Percentiles rank a stretch among this genome's conserved stretches.
Conservation (phyloP, 768 basidiomycete genomes). For the Lanmaoa pseudosensibilis region DNA sequence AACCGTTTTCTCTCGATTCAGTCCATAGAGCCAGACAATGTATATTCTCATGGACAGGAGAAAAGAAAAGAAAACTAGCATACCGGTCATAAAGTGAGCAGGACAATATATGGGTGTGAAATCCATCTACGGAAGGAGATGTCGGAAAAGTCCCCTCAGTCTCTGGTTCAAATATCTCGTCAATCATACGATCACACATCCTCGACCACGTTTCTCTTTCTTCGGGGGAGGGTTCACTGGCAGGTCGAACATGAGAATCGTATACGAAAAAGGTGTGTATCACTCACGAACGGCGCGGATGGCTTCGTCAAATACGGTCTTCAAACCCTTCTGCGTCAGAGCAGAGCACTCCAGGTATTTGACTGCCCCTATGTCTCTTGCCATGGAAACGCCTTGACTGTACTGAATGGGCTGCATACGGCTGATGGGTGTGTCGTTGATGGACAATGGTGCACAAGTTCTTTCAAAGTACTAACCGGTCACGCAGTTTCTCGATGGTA, state of each 20-base stretch:
- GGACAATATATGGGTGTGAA: slow-evolving; percentile 67
- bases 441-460: slow-evolving; percentile 6
- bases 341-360: slow-evolving; percentile 97
- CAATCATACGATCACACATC: slow-evolving; percentile 74
- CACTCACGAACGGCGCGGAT: slow-evolving; percentile 92
- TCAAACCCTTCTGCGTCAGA: slow-evolving; percentile 95
- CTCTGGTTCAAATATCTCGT: slow-evolving; percentile 22
- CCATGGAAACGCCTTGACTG: slow-evolving; percentile 86
- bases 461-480: slow-evolving; percentile 56
- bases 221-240: slow-evolving; percentile 76
- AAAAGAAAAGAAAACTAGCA: slow-evolving; percentile 37
- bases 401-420: slow-evolving; percentile 96
- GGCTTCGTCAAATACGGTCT: slow-evolving; percentile 99
- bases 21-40: slow-evolving; percentile 33
- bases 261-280: neutral
- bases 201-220: slow-evolving; percentile 47
- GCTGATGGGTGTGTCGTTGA: slow-evolving; percentile 38
- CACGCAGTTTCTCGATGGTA: slow-evolving; percentile 90
- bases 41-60: slow-evolving; percentile 36
- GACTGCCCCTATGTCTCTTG: slow-evolving; percentile 91
- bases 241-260: slow-evolving; percentile 7
- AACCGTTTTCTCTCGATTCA: neutral
- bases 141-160: slow-evolving; percentile 17
- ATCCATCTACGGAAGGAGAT: slow-evolving; percentile 34
- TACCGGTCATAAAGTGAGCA: slow-evolving; percentile 68